Conservation (phyloP, 228 moss, liverwort and hornwort species). For the Sphagnum fallax region DNA sequence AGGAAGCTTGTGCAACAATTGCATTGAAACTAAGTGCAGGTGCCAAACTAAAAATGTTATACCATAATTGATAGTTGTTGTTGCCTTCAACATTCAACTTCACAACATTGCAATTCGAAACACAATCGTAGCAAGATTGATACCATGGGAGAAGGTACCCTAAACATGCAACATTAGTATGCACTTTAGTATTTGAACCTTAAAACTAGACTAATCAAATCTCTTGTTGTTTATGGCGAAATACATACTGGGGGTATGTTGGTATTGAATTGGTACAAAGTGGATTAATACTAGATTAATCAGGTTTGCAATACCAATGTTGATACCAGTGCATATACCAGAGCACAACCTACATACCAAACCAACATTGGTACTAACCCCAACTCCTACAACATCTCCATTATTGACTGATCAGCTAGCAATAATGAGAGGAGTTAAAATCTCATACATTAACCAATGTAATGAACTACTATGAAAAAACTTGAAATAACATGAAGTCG, state of each 20-base stretch:
- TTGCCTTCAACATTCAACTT: background rate
- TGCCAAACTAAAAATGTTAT: background rate
- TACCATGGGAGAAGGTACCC: background rate
- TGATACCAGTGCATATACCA: background rate
- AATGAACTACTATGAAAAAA: too few species aligned
- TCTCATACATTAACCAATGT: too few species aligned
- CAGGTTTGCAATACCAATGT: background rate
- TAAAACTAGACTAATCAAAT: background rate
- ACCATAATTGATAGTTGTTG: background rate
- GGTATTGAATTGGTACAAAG: background rate
- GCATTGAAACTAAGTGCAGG: background rate
- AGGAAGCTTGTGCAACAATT: fast-evolving
- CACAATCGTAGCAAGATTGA: background rate
- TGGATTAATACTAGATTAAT: background rate
- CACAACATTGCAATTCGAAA: background rate
- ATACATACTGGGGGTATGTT: background rate
- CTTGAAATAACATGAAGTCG: too few species aligned
- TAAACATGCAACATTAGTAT: background rate
- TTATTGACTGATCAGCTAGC: too few species aligned
- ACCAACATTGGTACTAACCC: background rate
- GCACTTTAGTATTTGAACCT: background rate
- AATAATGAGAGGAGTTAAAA: too few species aligned
- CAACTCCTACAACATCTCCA: too few species aligned
- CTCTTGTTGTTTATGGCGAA: background rate
- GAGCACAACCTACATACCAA: background rate